phyloP scores from a whole-genome alignment of 2,329 filamentous ascomycete genomes.

The Ophiostoma piceae region DNA sequence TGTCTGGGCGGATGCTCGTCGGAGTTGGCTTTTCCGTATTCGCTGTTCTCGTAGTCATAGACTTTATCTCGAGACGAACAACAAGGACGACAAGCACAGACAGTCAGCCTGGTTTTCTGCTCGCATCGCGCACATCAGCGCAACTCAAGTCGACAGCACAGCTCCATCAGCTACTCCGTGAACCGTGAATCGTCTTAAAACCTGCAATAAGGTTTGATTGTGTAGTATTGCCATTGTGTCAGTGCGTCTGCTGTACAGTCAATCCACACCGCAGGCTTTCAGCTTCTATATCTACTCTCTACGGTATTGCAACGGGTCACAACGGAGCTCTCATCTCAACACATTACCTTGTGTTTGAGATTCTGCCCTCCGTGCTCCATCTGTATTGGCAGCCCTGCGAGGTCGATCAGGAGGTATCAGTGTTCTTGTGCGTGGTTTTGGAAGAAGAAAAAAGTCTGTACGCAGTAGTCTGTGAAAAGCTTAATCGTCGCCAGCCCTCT shows the following conservation, averaged over 20 bases:
- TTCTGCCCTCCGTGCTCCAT: slow-evolving; percentile 6
- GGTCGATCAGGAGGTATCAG: slow-evolving; percentile 8
- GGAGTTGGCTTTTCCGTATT: not conserved
- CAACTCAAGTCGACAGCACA: too few relatives aligned
- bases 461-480: not conserved
- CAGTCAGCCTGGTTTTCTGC: not conserved
- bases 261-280: not conserved
- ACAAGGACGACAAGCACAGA: not conserved
- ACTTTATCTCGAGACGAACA: not conserved
- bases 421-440: too few relatives aligned
- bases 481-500: too few relatives aligned
- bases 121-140: not conserved
- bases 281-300: not conserved
- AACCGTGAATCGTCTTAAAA: not conserved
- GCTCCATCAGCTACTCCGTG: slow-evolving; percentile 1
- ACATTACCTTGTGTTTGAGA: not conserved
- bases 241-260: not conserved
- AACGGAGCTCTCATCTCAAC: not conserved
- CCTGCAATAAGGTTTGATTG: not conserved
- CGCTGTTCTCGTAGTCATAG: not conserved
- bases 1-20: not conserved
- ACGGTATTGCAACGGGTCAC: too few relatives aligned
- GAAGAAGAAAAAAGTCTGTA: not conserved
- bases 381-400: slow-evolving; percentile 9
- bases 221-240: slow-evolving; percentile 4